phyloP scores from a whole-genome alignment of 1,139 yeast species.

The Sugiyamaella paludigena region DNA sequence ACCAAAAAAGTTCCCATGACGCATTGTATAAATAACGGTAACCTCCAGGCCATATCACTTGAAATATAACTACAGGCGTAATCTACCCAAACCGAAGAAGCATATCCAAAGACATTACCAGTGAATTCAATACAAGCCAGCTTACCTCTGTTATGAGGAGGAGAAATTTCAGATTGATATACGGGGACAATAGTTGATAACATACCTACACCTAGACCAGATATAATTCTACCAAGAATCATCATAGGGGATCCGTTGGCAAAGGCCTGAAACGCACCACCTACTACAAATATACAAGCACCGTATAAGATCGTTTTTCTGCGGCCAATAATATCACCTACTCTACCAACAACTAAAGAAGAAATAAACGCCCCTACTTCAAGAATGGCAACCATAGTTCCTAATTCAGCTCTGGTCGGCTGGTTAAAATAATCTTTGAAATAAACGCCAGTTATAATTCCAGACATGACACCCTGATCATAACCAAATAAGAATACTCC shows the following conservation, averaged over 20 bases:
- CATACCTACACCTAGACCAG: slow-evolving; percentile 88
- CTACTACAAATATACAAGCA: slow-evolving; percentile 72
- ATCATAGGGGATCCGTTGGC: slow-evolving; percentile 50
- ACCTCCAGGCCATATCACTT: slow-evolving; percentile 65
- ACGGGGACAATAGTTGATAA: slow-evolving; percentile 94
- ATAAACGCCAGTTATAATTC: slow-evolving; percentile 64
- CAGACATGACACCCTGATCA: slow-evolving; percentile 91
- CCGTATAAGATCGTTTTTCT: slow-evolving; percentile 80
- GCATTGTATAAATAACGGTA: slow-evolving; percentile 75
- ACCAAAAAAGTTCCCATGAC: slow-evolving; percentile 67
- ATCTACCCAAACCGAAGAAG: slow-evolving; percentile 88
- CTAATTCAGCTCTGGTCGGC: slow-evolving; percentile 67
- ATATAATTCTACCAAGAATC: slow-evolving; percentile 71
- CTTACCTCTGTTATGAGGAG: slow-evolving; percentile 84
- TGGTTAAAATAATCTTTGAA: slow-evolving; percentile 71
- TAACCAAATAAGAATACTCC: slow-evolving; percentile 87
- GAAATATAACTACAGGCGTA: slow-evolving; percentile 67
- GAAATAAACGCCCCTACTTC: slow-evolving; percentile 84
- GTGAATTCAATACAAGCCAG: slow-evolving; percentile 91
- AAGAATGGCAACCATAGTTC: slow-evolving; percentile 79
- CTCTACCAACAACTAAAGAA: slow-evolving; percentile 69
- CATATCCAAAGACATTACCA: slow-evolving; percentile 84
- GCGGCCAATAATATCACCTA: slow-evolving; percentile 81
- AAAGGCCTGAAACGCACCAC: slow-evolving; percentile 72
- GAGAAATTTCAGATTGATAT: slow-evolving; percentile 87